Evolutionary conservation across 2,329 filamentous ascomycete species (phyloP), one percentile per base, ranked within the genome.

Genomic region (Trichoderma breve): DNA sequence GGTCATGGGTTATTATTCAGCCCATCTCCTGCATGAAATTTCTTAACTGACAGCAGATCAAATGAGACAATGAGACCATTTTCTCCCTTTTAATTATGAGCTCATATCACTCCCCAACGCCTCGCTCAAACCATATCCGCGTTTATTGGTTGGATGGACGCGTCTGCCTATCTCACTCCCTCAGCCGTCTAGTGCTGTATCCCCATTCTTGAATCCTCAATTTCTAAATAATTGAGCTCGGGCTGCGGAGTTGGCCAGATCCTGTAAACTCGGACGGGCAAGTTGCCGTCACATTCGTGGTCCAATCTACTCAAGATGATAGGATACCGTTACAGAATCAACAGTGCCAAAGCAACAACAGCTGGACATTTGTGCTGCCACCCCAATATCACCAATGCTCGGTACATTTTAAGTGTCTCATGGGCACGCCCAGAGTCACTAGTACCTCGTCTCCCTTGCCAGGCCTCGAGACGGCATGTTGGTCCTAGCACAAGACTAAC

Each of bases 401-500:
- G 30, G 57, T 11, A 34, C 24, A 57, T 18, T 6, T 47, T 47
- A 5, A 18, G 24, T 66, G 57, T 62, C 67, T 62, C 36, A 67
- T 34, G 21, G 47, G 9, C n/a, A 14, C 47, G 9, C 39, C 39
- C 8, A 39, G 32, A 58, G 51, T 18, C 28, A 26, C 51, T 21
- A 53, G 39, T 12, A 24, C 66, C 32, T 43, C 39, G 15, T 65
- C 61, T 71, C 61, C 69, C 32, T 51, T 39, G 34, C 24, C 21
- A 18, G 11, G 15, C 21, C 69, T 71, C 30, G 21, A 51, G 51
- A 30, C 26, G 61, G 62, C 34, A 26, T 64, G 47, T 71, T 71
- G 69, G 69, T 36, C 69, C 55, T 51, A 60, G 69, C 69, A 71
- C 30, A 32, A 53, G 26, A 26, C 61, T 60, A 71, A 24, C 36